Evolutionary conservation across 148 eudicot species (phyloP).

Genomic region (Nyssa sinensis): DNA sequence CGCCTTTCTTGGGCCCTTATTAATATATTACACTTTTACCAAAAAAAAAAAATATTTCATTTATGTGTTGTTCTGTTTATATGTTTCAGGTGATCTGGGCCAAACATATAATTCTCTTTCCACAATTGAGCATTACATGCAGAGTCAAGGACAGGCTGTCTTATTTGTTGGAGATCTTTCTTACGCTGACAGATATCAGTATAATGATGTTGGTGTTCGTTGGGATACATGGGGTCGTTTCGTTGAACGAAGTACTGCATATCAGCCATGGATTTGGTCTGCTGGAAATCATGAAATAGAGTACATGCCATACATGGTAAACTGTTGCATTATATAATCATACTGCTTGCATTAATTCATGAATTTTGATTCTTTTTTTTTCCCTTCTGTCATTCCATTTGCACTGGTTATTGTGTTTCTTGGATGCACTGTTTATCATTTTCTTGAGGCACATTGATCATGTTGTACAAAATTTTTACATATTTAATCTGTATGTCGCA

Average conservation of each 20-base stretch:
- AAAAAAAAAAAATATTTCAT: background rate
- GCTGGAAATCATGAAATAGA: conserved; percentile 97
- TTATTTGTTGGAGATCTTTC: conserved; percentile 95
- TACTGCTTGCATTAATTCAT: background rate
- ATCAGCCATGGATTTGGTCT: conserved; percentile 95
- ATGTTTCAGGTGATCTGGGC: conserved; percentile 79
- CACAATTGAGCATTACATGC: conserved; percentile 70
- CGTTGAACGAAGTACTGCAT: conserved; percentile 69
- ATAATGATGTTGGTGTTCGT: conserved; percentile 72
- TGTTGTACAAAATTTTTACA: background rate
- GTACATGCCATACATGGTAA: conserved; percentile 83
- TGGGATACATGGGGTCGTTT: conserved; percentile 98
- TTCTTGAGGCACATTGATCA: background rate
- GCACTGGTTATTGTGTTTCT: background rate
- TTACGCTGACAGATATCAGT: conserved; percentile 76
- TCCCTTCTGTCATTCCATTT: background rate
- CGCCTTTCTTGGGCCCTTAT: too few relatives aligned
- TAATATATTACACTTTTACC: too few relatives aligned
- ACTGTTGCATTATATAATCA: background rate
- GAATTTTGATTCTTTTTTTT: background rate
- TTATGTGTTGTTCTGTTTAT: background rate
- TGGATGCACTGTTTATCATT: background rate
- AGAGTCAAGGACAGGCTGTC: conserved; percentile 67
- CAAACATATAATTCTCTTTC: conserved; percentile 89
- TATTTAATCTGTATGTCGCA: background rate